Evolutionary conservation across 306 rosid genomes (phyloP).

Genomic region (Delonix regia): DNA sequence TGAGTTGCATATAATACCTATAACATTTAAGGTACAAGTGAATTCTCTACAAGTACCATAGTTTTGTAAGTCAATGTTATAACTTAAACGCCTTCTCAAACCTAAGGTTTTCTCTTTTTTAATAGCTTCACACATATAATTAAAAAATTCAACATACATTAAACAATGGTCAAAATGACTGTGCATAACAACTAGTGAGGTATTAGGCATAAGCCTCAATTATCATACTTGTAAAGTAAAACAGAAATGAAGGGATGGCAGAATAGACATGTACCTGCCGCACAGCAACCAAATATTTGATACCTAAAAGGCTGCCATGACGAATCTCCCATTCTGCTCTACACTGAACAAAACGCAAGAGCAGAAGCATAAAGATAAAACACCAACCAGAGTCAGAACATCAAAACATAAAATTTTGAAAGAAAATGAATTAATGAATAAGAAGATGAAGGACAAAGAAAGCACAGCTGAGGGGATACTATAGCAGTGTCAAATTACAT

Average conservation of each 20-base stretch:
- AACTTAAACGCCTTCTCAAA: neutral
- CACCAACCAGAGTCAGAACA: conserved; percentile 29
- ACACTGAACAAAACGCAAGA: conserved; percentile 76
- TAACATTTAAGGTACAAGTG: neutral
- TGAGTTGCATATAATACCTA: neutral
- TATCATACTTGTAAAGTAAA: conserved; percentile 7
- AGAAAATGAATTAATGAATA: neutral
- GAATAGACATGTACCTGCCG: conserved; percentile 68
- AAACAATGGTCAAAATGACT: conserved; percentile 18
- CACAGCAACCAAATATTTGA: conserved; percentile 93
- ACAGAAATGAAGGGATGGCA: conserved; percentile 7
- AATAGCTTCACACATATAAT: conserved; percentile 6
- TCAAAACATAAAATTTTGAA: neutral
- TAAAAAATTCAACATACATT: neutral
- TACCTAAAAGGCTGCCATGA: conserved; percentile 95
- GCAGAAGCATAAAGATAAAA: conserved; percentile 52
- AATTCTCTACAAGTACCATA: neutral
- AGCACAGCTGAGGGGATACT: conserved; percentile 7
- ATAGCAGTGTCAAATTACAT: conserved; percentile 30
- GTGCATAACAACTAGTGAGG: neutral
- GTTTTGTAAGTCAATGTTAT: neutral
- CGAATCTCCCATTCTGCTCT: conserved; percentile 99
- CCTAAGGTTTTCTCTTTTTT: neutral
- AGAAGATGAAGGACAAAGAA: neutral
- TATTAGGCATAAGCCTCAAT: neutral